These are phyloP conservation scores for Cordyceps javanica DNA, from an alignment of 2,329 filamentous ascomycete species.

Conservation along the genomic window DNA sequence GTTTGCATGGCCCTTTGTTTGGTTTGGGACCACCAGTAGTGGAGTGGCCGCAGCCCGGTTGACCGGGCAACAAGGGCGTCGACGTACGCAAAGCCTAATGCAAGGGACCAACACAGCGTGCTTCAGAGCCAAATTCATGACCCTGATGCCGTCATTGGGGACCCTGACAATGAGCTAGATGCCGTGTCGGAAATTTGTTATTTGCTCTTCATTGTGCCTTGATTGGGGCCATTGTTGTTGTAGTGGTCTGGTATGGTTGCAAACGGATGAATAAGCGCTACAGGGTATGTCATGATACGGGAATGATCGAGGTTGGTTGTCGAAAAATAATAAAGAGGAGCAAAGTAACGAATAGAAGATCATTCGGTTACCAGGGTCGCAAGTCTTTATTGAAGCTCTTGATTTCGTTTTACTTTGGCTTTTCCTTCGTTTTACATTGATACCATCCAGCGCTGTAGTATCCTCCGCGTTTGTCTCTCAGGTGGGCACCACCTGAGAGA, in stretches of 20 bases:
- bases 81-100: neutral
- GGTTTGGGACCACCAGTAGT: neutral
- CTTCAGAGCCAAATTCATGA: neutral
- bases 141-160: neutral
- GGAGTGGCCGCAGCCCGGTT: neutral
- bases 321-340: no score
- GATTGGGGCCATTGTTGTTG: neutral
- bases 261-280: neutral
- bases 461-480: no score
- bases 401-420: no score
- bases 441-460: no score
- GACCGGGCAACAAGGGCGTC: conserved; percentile 2
- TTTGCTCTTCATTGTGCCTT: no score
- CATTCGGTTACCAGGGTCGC: no score
- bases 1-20: conserved; percentile 8
- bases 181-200: neutral
- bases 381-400: no score
- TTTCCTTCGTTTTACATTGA: no score
- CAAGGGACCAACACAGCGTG: neutral
- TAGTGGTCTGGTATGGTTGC: neutral
- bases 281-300: neutral
- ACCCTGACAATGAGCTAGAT: neutral
- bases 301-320: no score
- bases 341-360: no score
- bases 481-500: no score